Percentiles rank a stretch among this genome's conserved stretches.
phyloP scores from a whole-genome alignment of 805 yeast species.

The Millerago galiae region DNA sequence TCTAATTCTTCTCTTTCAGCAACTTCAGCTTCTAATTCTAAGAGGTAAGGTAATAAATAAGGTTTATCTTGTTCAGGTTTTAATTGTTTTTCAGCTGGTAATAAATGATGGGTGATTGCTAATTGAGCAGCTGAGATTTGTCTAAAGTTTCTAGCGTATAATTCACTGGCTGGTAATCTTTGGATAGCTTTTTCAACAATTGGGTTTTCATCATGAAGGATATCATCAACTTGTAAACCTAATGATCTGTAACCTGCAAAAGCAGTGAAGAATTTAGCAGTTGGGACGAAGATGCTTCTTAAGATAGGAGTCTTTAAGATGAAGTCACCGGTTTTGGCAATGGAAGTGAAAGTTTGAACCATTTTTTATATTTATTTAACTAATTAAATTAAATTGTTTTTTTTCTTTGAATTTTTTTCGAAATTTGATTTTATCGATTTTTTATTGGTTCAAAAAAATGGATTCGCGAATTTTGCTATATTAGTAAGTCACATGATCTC shows the following conservation, averaged over 20 bases:
- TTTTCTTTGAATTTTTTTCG: neutral
- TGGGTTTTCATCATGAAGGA: slow-evolving; percentile 82
- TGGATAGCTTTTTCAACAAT: slow-evolving; percentile 78
- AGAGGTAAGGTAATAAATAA: slow-evolving; percentile 80
- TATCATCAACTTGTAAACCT: slow-evolving; percentile 88
- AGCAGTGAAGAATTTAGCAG: slow-evolving; percentile 65
- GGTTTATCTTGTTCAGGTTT: slow-evolving; percentile 75
- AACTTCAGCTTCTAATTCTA: slow-evolving; percentile 92
- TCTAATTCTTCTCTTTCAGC: slow-evolving; percentile 85
- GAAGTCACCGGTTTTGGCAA: slow-evolving; percentile 69
- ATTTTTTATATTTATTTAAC: neutral
- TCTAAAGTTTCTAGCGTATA: slow-evolving; percentile 90
- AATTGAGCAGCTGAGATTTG: slow-evolving; percentile 88
- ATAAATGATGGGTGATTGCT: slow-evolving; percentile 73
- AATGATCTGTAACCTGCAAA: slow-evolving; percentile 90
- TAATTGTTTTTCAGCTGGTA: slow-evolving; percentile 75
- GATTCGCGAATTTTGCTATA: neutral
- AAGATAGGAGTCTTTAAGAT: slow-evolving; percentile 76
- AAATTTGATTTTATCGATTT: slow-evolving; percentile 1
- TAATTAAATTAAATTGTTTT: neutral
- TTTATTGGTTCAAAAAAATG: neutral
- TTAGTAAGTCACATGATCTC: neutral
- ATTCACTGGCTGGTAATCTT: slow-evolving; percentile 79
- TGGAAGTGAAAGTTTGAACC: slow-evolving; percentile 38
- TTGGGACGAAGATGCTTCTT: slow-evolving; percentile 70